Percentiles rank a stretch among this genome's conserved stretches.
Evolutionary conservation across 2,329 filamentous ascomycete species (phyloP).

Genomic region (Tolypocladium sp.): DNA sequence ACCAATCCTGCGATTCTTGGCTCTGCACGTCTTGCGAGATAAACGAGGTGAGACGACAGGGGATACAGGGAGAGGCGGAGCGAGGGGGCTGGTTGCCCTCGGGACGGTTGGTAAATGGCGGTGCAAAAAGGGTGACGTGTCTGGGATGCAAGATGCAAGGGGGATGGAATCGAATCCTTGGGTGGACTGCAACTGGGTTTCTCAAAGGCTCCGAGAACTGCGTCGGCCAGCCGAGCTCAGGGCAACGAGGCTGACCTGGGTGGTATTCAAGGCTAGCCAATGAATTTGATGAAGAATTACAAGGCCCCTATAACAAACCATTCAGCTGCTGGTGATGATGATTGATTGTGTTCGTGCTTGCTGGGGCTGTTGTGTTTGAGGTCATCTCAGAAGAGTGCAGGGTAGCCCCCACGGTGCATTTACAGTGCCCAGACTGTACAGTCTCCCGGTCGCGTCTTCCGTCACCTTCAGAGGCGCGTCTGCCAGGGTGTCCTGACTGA

Average conservation of each 20-base stretch:
- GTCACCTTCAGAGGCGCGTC: neutral
- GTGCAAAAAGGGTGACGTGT: constrained; percentile 1
- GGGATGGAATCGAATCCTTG: neutral
- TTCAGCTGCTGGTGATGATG: too few relatives aligned
- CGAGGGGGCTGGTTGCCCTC: neutral
- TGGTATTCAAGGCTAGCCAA: constrained; percentile 1
- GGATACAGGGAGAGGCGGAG: neutral
- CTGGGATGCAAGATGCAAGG: neutral
- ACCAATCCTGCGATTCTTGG: neutral
- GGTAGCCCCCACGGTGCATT: neutral
- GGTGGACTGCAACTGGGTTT: neutral
- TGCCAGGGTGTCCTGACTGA: neutral
- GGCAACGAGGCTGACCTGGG: neutral
- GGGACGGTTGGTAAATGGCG: neutral
- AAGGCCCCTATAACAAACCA: neutral
- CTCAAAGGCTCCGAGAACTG: neutral
- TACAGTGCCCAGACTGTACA: neutral
- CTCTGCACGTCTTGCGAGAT: neutral
- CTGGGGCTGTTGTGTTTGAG: neutral
- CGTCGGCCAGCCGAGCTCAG: neutral
- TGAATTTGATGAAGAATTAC: constrained; percentile 5
- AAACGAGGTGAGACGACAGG: neutral
- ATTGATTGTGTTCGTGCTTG: neutral
- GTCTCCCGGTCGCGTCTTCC: neutral
- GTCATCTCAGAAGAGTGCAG: neutral